phyloP scores from a whole-genome alignment of 371 early-diverging fungal genomes.

The Apophysomyces elegans region DNA sequence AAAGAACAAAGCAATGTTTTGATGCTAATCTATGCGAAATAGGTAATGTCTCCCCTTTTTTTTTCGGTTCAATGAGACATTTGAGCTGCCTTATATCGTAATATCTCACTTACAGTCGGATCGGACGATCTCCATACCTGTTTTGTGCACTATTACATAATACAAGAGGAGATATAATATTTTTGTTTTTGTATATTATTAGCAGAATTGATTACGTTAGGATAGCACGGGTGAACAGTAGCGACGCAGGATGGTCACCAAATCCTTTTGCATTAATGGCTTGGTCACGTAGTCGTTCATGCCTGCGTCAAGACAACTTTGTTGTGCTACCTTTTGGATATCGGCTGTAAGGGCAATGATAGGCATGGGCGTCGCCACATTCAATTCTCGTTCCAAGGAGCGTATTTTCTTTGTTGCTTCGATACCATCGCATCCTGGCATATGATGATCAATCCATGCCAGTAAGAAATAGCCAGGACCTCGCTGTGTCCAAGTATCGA shows the following conservation, averaged over 20 bases:
- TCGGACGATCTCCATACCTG: too few relatives aligned
- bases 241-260: constrained; percentile 39
- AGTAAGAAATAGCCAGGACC: constrained; percentile 40
- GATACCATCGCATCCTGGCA: constrained; percentile 51
- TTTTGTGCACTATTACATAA: too few relatives aligned
- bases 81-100: too few relatives aligned
- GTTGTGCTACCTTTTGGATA: constrained; percentile 56
- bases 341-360: constrained; percentile 60
- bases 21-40: too few relatives aligned
- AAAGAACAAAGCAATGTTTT: too few relatives aligned
- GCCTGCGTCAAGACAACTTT: constrained; percentile 56
- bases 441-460: constrained; percentile 56
- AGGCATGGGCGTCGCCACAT: constrained; percentile 27
- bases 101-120: too few relatives aligned
- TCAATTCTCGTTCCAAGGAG: constrained; percentile 30
- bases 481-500: constrained; percentile 41
- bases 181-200: too few relatives aligned
- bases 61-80: too few relatives aligned
- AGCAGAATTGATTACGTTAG: not conserved
- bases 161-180: too few relatives aligned
- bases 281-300: constrained; percentile 62
- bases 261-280: constrained; percentile 49
- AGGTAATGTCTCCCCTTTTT: too few relatives aligned
- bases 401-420: constrained; percentile 49
- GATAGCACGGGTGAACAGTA: constrained; percentile 21